A percentile compares a stretch with the other conserved stretches of the same genome.
phyloP scores from a whole-genome alignment of 371 early-diverging fungal species.

The Syncephalastrum racemosum region DNA sequence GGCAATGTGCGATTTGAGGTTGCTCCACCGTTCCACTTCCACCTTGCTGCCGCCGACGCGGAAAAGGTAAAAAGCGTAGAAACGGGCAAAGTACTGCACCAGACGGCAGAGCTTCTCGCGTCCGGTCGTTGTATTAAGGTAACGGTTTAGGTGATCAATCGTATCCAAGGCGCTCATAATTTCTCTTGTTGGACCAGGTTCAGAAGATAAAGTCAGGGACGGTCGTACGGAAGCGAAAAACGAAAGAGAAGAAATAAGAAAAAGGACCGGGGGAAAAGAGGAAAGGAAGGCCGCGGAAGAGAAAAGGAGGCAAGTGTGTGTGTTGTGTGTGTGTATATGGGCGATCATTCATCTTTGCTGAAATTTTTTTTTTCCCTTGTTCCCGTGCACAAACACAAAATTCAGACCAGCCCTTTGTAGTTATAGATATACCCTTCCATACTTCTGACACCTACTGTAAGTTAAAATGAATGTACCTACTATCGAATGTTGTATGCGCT shows the following conservation, averaged over 20 bases:
- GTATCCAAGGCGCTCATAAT: too few species aligned
- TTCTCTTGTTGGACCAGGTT: too few species aligned
- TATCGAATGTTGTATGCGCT: too few species aligned
- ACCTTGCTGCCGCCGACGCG: conserved; percentile 50
- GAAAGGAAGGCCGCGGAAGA: conserved; percentile 5
- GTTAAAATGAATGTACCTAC: too few species aligned
- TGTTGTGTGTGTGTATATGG: background rate
- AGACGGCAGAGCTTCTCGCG: conserved; percentile 78
- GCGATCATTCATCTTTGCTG: conserved; percentile 4
- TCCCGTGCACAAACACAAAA: too few species aligned
- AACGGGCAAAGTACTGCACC: conserved; percentile 77
- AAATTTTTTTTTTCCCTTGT: too few species aligned
- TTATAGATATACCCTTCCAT: too few species aligned
- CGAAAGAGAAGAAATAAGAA: background rate
- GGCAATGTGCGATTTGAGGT: conserved; percentile 55
- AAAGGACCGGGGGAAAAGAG: conserved; percentile 3
- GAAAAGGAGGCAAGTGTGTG: background rate
- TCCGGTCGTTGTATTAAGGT: conserved; percentile 63
- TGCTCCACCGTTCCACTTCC: conserved; percentile 47
- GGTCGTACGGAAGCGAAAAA: too few species aligned
- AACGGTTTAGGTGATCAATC: conserved; percentile 31
- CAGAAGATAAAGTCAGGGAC: too few species aligned
- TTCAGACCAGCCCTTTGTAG: too few species aligned
- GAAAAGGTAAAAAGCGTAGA: conserved; percentile 55
- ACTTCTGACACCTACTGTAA: too few species aligned